Base-by-base conservation (phyloP, 768 basidiomycete species). In the Leccinum uliginosum region DNA sequence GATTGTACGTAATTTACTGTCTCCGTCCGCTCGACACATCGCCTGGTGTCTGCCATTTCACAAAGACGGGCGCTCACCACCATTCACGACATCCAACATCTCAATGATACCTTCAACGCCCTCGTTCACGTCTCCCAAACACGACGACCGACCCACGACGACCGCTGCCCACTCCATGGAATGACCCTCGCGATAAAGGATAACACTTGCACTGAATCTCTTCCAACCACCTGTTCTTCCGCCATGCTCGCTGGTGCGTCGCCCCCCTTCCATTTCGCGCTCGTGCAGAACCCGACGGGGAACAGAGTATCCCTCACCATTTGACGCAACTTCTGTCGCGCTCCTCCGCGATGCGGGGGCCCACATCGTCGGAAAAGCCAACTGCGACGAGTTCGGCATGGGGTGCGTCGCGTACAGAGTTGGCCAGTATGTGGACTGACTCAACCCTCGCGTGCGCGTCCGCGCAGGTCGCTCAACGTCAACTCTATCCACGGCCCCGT, bases 351-450 rank as follows among this genome's bases (percentile, higher is more conserved):
- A 75, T 1, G 64, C 64, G 0, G 93, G 93, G 0, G 93, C 87
- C 0, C 71, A 82, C 15, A 79, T 98, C 11, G 66, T 89, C 2
- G 96, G 93, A 1, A 97, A 97, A 73, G 87, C 94, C 1, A 95
- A 96, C 67, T 92, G 93, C 70, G 96, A 99, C 68, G 95, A 98
- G 73, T 98, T 98, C 72, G 96, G 96, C 1, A 98, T 98, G 96
- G 96, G 96, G 88, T 94, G 56, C 19, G 84, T 72, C 40, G n/a
- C n/a, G n/a, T 11, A 40, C n/a, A 10, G n/a, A 40, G 3, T 17
- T 6, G 8, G n/a, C 34, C 9, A 4, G 21, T 55, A 32, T 29
- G 47, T 11, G 40, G 8, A 43, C 34, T 34, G 4, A 14, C 11
- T 38, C 15, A 35, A 35, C 4, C 15, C 40, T 43, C 23, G 17